phyloP scores from a whole-genome alignment of 345 rosid genomes.

The Aegle marmelos region DNA sequence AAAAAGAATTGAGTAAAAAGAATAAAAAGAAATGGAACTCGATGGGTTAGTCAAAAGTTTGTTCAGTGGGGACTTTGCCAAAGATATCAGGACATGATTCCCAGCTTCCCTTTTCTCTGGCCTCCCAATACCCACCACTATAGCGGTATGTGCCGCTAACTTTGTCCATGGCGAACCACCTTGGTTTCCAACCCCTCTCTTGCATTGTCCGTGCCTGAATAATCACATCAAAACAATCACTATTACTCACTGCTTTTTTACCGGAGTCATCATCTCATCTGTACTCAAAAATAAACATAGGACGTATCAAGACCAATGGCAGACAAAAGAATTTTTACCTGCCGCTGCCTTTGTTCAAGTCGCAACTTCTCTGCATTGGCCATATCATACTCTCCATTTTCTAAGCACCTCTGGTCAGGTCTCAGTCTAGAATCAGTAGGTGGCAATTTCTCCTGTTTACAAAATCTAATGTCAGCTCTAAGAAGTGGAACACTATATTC shows the following conservation, averaged over 20 bases:
- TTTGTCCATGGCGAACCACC: constrained; percentile 81
- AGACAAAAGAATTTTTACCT: constrained; percentile 14
- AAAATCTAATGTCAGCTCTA: background rate
- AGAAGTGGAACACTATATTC: background rate
- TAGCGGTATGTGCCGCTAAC: constrained; percentile 56
- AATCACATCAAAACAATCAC: background rate
- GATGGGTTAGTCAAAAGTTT: constrained; percentile 25
- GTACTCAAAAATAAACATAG: too few species aligned
- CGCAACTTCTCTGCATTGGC: constrained; percentile 43
- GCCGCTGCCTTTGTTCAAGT: constrained; percentile 42
- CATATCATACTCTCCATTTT: constrained; percentile 41
- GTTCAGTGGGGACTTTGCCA: constrained; percentile 65
- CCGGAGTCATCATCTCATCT: too few species aligned
- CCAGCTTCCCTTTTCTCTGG: constrained; percentile 65
- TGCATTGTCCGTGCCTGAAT: constrained; percentile 93
- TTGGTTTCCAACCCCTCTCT: constrained; percentile 96
- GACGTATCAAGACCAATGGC: background rate
- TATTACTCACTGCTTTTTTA: background rate
- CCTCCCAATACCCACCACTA: constrained; percentile 91
- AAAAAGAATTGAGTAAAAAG: background rate
- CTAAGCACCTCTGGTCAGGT: constrained; percentile 40
- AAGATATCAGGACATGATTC: constrained; percentile 86
- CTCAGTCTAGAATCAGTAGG: constrained; percentile 48
- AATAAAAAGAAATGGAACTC: background rate
- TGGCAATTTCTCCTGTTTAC: constrained; percentile 37